Conservation (phyloP, 257 asterid genomes). For the Ehretia macrophylla region DNA sequence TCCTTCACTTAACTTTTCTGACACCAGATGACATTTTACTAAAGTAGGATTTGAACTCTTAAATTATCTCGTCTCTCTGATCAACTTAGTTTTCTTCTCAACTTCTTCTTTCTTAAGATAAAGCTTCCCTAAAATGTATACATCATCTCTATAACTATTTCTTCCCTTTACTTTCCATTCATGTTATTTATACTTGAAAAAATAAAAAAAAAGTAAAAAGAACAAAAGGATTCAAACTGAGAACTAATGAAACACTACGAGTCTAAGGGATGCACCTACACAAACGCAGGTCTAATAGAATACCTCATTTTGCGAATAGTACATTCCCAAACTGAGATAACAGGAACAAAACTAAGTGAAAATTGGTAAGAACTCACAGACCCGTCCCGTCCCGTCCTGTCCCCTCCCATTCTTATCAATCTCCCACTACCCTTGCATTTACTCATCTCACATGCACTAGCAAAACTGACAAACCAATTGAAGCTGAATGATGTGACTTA, state of each 20-base stretch:
- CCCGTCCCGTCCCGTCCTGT: no score
- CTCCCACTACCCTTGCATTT: conserved; percentile 35
- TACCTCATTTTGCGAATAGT: conserved; percentile 90
- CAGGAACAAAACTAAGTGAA: conserved; percentile 74
- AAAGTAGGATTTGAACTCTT: conserved; percentile 19
- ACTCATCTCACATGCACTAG: conserved; percentile 33
- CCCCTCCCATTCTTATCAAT: conserved; percentile 51
- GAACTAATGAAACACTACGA: conserved; percentile 9
- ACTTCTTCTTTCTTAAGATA: conserved; percentile 17
- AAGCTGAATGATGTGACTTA: conserved; percentile 25
- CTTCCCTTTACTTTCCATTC: conserved; percentile 21
- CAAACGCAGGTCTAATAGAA: conserved; percentile 94
- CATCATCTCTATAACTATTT: conserved; percentile 31
- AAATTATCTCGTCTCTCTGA: conserved; percentile 15
- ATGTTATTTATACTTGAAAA: conserved; percentile 24
- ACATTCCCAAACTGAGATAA: conserved; percentile 89
- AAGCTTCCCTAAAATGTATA: conserved; percentile 37
- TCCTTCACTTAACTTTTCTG: conserved; percentile 81
- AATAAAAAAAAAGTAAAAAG: conserved; percentile 32
- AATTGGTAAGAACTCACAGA: conserved; percentile 44
- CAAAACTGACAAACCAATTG: conserved; percentile 16
- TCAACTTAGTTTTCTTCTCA: conserved; percentile 15
- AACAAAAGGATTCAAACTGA: conserved; percentile 9
- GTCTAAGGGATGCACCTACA: conserved; percentile 49
- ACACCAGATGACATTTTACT: conserved; percentile 52